These are phyloP conservation scores for Mortierella sp. DNA, from an alignment of 371 early-diverging fungal genomes.

Conservation along the genomic window DNA sequence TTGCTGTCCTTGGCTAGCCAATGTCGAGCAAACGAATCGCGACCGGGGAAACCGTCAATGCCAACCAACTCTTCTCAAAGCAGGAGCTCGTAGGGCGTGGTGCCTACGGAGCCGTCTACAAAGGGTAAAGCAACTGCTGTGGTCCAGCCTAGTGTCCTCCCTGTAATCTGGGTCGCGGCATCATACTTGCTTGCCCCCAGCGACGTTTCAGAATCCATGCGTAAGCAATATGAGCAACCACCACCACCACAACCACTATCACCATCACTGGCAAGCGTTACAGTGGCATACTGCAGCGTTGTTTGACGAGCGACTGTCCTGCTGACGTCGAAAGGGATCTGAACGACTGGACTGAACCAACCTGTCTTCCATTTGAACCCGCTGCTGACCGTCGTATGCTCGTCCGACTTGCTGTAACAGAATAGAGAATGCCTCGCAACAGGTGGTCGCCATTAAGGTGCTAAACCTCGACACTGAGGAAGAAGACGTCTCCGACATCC, in stretches of 20 bases:
- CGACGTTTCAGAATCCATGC: conserved; percentile 2
- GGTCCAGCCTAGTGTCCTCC: background rate
- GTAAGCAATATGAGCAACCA: background rate
- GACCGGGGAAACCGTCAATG: conserved; percentile 54
- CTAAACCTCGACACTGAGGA: conserved; percentile 96
- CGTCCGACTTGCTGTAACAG: conserved; percentile 39
- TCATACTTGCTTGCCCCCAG: background rate
- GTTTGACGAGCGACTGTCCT: too few relatives aligned
- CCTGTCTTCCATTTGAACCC: background rate
- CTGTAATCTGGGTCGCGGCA: background rate
- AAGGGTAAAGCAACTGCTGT: conserved; percentile 55
- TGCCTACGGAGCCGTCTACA: conserved; percentile 75
- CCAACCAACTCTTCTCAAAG: conserved; percentile 54
- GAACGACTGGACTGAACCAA: too few relatives aligned
- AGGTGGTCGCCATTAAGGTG: conserved; percentile 94
- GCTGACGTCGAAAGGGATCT: too few relatives aligned
- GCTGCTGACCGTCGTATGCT: background rate
- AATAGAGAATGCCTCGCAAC: conserved; percentile 72
- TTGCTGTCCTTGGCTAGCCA: conserved; percentile 10
- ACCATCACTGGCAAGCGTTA: background rate
- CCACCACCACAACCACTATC: background rate
- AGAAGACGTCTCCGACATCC: conserved; percentile 96
- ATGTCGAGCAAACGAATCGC: conserved; percentile 51
- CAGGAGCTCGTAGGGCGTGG: conserved; percentile 73
- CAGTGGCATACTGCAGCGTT: too few relatives aligned